Evolutionary conservation across 345 rosid genomes (phyloP).

Genomic region (Eucalyptus caleyi): DNA sequence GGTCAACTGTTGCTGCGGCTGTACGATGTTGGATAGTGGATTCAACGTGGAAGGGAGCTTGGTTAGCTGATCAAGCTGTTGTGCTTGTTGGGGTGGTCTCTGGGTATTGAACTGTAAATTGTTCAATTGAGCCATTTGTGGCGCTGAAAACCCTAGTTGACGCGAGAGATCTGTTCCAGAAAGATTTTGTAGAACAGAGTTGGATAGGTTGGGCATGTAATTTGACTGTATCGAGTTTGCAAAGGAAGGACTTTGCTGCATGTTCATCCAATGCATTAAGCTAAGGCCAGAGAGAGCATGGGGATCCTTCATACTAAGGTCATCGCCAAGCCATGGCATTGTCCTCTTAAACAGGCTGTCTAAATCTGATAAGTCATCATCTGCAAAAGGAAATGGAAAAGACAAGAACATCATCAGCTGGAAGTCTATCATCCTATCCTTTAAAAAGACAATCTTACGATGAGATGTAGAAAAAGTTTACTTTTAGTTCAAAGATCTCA

Average conservation of each 20-base stretch:
- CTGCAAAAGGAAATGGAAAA: constrained; percentile 20
- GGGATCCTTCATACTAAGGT: constrained; percentile 57
- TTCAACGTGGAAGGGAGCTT: constrained; percentile 27
- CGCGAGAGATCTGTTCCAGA: constrained; percentile 33
- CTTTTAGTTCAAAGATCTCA: neutral
- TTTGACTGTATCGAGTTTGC: constrained; percentile 37
- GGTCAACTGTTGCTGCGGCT: constrained; percentile 26
- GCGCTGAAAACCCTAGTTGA: constrained; percentile 30
- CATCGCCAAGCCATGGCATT: constrained; percentile 89
- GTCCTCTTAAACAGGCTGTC: constrained; percentile 73
- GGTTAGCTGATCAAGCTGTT: constrained; percentile 29
- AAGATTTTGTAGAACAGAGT: constrained; percentile 31
- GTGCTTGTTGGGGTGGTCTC: constrained; percentile 35
- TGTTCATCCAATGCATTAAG: constrained; percentile 87
- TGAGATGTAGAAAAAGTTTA: neutral
- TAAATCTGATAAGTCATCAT: constrained; percentile 59
- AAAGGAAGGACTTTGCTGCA: constrained; percentile 61
- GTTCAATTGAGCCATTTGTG: constrained; percentile 31
- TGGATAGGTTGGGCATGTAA: constrained; percentile 30
- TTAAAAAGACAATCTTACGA: neutral
- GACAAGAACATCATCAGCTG: neutral
- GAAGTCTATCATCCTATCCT: neutral
- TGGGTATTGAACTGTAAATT: constrained; percentile 23
- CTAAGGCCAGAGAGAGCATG: constrained; percentile 59
- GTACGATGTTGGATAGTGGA: constrained; percentile 11